phyloP scores from a whole-genome alignment of 2,329 filamentous ascomycete genomes.

The Taxawa tesnikishii region DNA sequence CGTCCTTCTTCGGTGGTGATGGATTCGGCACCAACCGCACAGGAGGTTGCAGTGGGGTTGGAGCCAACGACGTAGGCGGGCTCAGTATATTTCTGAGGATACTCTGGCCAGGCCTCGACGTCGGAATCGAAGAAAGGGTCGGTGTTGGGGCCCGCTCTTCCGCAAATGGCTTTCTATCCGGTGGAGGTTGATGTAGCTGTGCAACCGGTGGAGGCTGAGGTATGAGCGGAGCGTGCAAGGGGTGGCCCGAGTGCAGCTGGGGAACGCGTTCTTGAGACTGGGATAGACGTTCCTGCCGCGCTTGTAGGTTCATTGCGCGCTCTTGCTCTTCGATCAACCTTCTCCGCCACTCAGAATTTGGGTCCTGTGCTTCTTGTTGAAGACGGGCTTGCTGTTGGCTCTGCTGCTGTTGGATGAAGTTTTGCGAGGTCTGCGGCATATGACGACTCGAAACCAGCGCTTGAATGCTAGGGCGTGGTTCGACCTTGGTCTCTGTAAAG shows the following conservation, averaged over 20 bases:
- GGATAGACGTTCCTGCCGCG: slow-evolving; percentile 11
- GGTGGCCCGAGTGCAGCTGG: slow-evolving; percentile 4
- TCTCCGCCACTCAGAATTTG: slow-evolving; percentile 8
- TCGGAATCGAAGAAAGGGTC: slow-evolving; percentile 10
- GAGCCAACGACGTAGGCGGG: slow-evolving; percentile 7
- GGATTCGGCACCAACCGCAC: slow-evolving; percentile 10
- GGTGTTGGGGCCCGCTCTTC: slow-evolving; percentile 19
- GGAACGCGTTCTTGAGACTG: slow-evolving; percentile 9
- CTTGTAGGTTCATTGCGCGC: slow-evolving; percentile 17
- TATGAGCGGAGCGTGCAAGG: slow-evolving; percentile 1
- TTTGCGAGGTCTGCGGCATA: slow-evolving; percentile 1
- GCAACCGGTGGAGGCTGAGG: slow-evolving; percentile 1
- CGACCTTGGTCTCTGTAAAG: slow-evolving; percentile 16
- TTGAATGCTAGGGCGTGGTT: slow-evolving; percentile 13
- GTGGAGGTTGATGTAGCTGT: slow-evolving; percentile 5
- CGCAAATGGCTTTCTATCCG: slow-evolving; percentile 14
- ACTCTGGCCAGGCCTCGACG: slow-evolving; percentile 5
- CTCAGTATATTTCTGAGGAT: slow-evolving; percentile 8
- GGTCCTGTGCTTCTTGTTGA: slow-evolving; percentile 7
- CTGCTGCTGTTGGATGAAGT: slow-evolving; percentile 8
- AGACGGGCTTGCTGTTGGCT: slow-evolving; percentile 10
- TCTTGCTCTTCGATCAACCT: slow-evolving; percentile 19
- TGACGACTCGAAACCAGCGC: slow-evolving; percentile 9
- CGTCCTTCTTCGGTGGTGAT: slow-evolving; percentile 18
- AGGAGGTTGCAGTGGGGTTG: slow-evolving; percentile 6